These are phyloP conservation scores for Aspergillus fumigatiaffinis DNA, from an alignment of 2,329 filamentous ascomycete genomes.

Conservation along the genomic window DNA sequence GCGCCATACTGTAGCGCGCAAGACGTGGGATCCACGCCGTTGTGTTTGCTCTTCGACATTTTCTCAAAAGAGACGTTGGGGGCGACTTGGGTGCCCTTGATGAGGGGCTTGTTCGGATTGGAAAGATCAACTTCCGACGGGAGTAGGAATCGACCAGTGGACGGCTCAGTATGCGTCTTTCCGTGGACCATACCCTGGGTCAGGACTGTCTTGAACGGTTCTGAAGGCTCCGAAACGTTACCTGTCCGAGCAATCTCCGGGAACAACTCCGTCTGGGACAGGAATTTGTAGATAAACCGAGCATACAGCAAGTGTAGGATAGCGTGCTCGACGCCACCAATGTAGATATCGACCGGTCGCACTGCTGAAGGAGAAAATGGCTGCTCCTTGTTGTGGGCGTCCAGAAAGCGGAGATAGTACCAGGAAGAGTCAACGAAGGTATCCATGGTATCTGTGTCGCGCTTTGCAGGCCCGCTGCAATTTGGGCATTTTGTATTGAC, in stretches of 20 bases:
- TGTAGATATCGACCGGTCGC: constrained; percentile 80
- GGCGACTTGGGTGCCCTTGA: constrained; percentile 57
- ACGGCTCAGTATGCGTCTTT: constrained; percentile 72
- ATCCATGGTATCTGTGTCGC: constrained; percentile 94
- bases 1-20: constrained; percentile 74
- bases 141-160: constrained; percentile 70
- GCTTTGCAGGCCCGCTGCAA: constrained; percentile 65
- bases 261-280: constrained; percentile 52
- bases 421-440: constrained; percentile 94
- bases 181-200: constrained; percentile 94
- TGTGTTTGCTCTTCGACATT: constrained; percentile 94
- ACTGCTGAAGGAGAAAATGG: constrained; percentile 57
- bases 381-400: constrained; percentile 59
- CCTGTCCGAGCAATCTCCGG: constrained; percentile 35
- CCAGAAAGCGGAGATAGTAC: constrained; percentile 81
- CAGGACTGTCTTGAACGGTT: constrained; percentile 78
- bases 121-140: constrained; percentile 68
- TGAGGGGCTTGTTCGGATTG: constrained; percentile 53
- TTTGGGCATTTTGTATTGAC: constrained; percentile 68
- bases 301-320: constrained; percentile 87
- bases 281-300: constrained; percentile 84
- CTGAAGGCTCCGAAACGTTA: constrained; percentile 44
- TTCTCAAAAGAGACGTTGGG: constrained; percentile 73
- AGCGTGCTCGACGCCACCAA: constrained; percentile 86
- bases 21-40: constrained; percentile 75